Conservation (phyloP, 2,329 filamentous ascomycete genomes). For the Nothophoma quercina region DNA sequence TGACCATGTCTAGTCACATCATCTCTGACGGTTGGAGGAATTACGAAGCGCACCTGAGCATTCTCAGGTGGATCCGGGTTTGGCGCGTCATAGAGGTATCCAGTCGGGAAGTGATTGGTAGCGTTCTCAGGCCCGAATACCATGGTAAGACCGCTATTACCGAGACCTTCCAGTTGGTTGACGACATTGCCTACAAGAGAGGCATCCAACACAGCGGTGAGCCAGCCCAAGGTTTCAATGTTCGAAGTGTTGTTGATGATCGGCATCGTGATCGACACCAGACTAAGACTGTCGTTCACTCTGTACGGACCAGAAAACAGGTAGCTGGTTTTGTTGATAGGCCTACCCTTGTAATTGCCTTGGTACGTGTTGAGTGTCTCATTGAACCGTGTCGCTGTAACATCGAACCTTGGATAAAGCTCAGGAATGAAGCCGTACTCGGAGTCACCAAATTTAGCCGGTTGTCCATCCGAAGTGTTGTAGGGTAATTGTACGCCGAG, state of each 20-base stretch:
- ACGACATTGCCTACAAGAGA: constrained; percentile 69
- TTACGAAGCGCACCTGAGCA: constrained; percentile 40
- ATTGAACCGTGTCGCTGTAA: constrained; percentile 52
- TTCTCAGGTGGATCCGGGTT: constrained; percentile 31
- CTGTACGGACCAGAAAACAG: constrained; percentile 80
- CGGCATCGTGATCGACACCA: constrained; percentile 83
- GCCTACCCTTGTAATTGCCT: constrained; percentile 54
- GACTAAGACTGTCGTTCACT: constrained; percentile 74
- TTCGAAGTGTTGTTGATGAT: constrained; percentile 71
- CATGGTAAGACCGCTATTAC: constrained; percentile 72
- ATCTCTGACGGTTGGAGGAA: constrained; percentile 42
- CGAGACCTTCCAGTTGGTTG: constrained; percentile 72
- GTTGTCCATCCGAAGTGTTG: constrained; percentile 62
- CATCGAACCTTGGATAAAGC: constrained; percentile 83
- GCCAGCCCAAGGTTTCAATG: constrained; percentile 77
- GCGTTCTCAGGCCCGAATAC: constrained; percentile 71
- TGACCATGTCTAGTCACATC: constrained; percentile 35
- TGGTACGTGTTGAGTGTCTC: constrained; percentile 42
- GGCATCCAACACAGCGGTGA: constrained; percentile 80
- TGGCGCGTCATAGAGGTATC: constrained; percentile 40
- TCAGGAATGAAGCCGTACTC: constrained; percentile 72
- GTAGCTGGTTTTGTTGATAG: constrained; percentile 58
- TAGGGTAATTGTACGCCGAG: constrained; percentile 69
- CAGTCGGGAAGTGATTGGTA: constrained; percentile 64
- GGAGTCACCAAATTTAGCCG: constrained; percentile 67